Base-by-base conservation (phyloP, 345 rosid genomes). In the Boechera divaricarpa region DNA sequence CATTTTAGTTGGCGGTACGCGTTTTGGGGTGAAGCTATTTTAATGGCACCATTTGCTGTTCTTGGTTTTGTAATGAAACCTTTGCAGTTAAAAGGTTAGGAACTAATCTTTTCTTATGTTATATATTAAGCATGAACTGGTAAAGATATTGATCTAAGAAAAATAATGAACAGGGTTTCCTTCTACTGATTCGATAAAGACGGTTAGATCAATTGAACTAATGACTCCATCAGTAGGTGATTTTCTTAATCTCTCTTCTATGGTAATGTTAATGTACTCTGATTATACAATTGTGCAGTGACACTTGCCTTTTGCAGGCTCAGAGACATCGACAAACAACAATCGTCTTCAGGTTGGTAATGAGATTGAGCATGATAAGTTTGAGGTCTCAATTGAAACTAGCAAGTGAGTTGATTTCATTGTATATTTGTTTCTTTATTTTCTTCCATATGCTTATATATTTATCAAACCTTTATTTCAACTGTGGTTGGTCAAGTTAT, bases 41-140 rank as follows among this genome's bases (percentile, higher is more conserved):
- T 89, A 82, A 94, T 94, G 98, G 77, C 89, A 82, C 95, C 95
- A 61, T 94, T 94, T 72, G 92, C 86, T 80, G 21, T 92, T 70
- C 81, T 89, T 70, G 95, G 93, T 67, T 94, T 89, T 73, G 47
- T 82, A 4, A 86, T 90, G 83, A 89, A 90, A 70, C 98, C 98
- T 68, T 81, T 90, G 83, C 88, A 85, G 84, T 75, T 94, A 72
- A 92, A 87, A 94, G 98, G 98, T 60, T 70, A 41, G 8, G 1
- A 53, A 42, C 21, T 21, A 15, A 11, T 10, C 8, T 3, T 64
- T 24, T 35, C 28, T 71, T 72, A 28, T 55, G 31, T 28, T 56
- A 5, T 49, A 11, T 62, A 56, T n/a, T 8, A 15, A 39, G 49
- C 59, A 69, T 44, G 15, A 76, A 26, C 28, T 70, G 15, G 12